Percentiles rank a stretch among this genome's conserved stretches.
These are phyloP conservation scores for Zoysia pacifica DNA, from an alignment of 176 grass and related monocot species.

Conservation along the genomic window DNA sequence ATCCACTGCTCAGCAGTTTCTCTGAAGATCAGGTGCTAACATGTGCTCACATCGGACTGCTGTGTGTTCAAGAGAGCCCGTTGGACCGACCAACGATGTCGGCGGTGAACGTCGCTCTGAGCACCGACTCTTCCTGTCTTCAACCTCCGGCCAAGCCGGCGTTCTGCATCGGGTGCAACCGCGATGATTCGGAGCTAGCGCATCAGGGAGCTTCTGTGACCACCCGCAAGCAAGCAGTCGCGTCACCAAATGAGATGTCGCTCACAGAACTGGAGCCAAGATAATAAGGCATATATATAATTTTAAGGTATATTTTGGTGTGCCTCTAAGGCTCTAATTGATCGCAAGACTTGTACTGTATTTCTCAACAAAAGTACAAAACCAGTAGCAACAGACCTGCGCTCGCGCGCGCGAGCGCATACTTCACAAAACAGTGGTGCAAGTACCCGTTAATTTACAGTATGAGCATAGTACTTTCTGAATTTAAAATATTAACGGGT, in stretches of 20 bases:
- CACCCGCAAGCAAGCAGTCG: constrained; percentile 3
- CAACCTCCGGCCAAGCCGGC: constrained; percentile 56
- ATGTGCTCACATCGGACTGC: constrained; percentile 56
- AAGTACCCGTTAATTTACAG: too few relatives aligned
- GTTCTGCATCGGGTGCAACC: constrained; percentile 42
- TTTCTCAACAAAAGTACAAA: too few relatives aligned
- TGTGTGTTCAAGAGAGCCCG: constrained; percentile 69
- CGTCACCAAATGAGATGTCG: constrained; percentile 59
- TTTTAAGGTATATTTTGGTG: too few relatives aligned
- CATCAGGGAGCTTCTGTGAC: background rate
- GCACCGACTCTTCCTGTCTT: constrained; percentile 49
- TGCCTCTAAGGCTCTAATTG: too few relatives aligned
- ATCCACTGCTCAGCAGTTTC: constrained; percentile 37
- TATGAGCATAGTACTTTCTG: too few relatives aligned
- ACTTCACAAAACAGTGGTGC: too few relatives aligned
- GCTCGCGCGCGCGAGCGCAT: too few relatives aligned
- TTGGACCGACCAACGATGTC: constrained; percentile 61
- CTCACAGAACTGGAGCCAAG: constrained; percentile 62
- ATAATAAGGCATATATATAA: constrained; percentile 6
- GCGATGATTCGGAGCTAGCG: too few relatives aligned
- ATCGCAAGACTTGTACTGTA: too few relatives aligned
- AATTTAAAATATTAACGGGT: too few relatives aligned
- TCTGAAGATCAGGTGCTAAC: constrained; percentile 53
- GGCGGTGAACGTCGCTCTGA: constrained; percentile 53
- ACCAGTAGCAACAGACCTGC: too few relatives aligned